These are phyloP conservation scores for Drechslerella coelobrocha DNA, from an alignment of 2,329 filamentous ascomycete genomes.

Conservation along the genomic window DNA sequence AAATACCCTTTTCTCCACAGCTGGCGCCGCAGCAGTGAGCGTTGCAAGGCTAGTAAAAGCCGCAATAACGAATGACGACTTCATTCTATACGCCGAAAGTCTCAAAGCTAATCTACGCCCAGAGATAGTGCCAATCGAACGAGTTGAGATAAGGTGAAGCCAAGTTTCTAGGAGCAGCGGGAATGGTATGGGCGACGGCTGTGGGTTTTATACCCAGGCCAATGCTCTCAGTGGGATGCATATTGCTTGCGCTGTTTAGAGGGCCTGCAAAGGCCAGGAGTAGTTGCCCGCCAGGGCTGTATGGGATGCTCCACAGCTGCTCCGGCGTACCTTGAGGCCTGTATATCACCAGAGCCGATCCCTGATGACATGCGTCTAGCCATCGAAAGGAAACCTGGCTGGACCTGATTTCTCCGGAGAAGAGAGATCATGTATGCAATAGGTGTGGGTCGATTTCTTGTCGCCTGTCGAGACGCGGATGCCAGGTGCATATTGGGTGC, in stretches of 20 bases:
- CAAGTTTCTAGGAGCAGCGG: too few species aligned
- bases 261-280: too few species aligned
- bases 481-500: background rate
- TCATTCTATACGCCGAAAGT: constrained; percentile 25
- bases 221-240: background rate
- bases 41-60: constrained; percentile 42
- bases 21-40: constrained; percentile 24
- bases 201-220: background rate
- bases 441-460: constrained; percentile 18
- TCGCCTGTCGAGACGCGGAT: constrained; percentile 7
- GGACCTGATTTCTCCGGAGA: constrained; percentile 5
- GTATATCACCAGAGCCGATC: too few species aligned
- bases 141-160: constrained; percentile 2
- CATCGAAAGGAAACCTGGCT: background rate
- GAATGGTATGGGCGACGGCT: too few species aligned
- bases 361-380: too few species aligned
- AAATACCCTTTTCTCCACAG: constrained; percentile 36
- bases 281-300: constrained; percentile 20
- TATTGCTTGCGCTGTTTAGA: background rate
- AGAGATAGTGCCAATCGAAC: too few species aligned
- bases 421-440: too few species aligned
- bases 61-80: constrained; percentile 34
- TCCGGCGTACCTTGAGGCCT: constrained; percentile 36
- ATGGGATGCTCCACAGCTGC: constrained; percentile 41
- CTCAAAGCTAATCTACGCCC: constrained; percentile 4